phyloP scores from a whole-genome alignment of 306 rosid genomes.

The Betula pendula region DNA sequence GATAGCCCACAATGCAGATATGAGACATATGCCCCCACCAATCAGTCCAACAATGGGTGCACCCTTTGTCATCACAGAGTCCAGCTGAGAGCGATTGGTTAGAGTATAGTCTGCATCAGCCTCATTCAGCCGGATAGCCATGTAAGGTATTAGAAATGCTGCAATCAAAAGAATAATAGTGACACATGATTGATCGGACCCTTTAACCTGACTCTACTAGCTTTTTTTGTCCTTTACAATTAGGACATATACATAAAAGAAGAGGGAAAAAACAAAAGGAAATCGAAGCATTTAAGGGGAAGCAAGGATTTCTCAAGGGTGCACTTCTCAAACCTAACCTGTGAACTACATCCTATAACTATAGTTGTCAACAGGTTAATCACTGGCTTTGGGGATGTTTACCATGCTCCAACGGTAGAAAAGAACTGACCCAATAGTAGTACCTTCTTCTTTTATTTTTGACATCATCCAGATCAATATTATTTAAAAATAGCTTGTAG shows the following conservation, averaged over 20 bases:
- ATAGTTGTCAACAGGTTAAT: background rate
- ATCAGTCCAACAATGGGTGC: slow-evolving; percentile 66
- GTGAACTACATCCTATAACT: too few relatives aligned
- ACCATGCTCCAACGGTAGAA: too few relatives aligned
- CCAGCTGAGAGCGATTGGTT: slow-evolving; percentile 56
- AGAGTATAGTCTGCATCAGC: slow-evolving; percentile 39
- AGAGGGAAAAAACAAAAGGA: background rate
- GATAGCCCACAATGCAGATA: slow-evolving; percentile 68
- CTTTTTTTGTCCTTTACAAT: background rate
- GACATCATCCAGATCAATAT: too few relatives aligned
- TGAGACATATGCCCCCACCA: slow-evolving; percentile 64
- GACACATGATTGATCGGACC: slow-evolving; percentile 10
- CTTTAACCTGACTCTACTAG: background rate
- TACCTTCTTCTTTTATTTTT: too few relatives aligned
- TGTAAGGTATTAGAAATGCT: slow-evolving; percentile 92
- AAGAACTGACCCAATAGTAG: too few relatives aligned
- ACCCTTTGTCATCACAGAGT: slow-evolving; percentile 59
- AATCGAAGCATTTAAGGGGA: too few relatives aligned
- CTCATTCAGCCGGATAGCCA: slow-evolving; percentile 86
- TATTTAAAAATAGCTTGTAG: background rate
- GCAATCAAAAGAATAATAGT: slow-evolving; percentile 27
- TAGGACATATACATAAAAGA: background rate
- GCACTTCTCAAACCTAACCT: background rate
- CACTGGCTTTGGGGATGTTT: too few relatives aligned
- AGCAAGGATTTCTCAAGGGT: background rate